Evolutionary conservation across 371 early-diverging fungal genomes (phyloP).

Genomic region (Choanephora cucurbitarum): DNA sequence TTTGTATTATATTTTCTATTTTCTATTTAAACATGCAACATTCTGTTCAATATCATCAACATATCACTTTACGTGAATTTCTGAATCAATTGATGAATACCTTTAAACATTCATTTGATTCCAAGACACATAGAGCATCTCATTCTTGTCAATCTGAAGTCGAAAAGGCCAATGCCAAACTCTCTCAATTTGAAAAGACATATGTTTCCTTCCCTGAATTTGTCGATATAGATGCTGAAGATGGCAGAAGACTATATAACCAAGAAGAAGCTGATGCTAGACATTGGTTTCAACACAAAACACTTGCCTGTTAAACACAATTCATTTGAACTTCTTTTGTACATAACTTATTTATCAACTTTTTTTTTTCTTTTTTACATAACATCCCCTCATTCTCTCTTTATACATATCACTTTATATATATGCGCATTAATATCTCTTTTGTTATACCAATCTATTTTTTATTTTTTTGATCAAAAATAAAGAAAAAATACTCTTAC

Average conservation of each 20-base stretch:
- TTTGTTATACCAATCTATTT: neutral
- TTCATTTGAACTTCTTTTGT: neutral
- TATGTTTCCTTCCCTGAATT: slow-evolving; percentile 27
- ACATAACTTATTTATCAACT: neutral
- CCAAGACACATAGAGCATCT: neutral
- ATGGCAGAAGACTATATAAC: neutral
- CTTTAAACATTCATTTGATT: slow-evolving; percentile 9
- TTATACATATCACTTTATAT: no score
- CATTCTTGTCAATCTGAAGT: neutral
- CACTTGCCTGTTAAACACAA: slow-evolving; percentile 5
- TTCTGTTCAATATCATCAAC: neutral
- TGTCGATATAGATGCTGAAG: slow-evolving; percentile 2
- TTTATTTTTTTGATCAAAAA: neutral
- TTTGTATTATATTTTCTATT: neutral
- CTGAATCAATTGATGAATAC: slow-evolving; percentile 12
- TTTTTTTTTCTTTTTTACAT: no score
- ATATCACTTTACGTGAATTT: slow-evolving; percentile 4
- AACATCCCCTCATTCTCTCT: no score
- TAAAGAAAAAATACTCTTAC: slow-evolving; percentile 2
- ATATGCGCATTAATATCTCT: no score
- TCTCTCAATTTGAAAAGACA: slow-evolving; percentile 23
- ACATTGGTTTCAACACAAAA: slow-evolving; percentile 1
- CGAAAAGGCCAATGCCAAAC: slow-evolving; percentile 9
- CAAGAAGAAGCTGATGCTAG: neutral
- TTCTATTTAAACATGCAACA: slow-evolving; percentile 1